These are phyloP conservation scores for Entelexis sorbosivorans DNA, from an alignment of 1,139 yeast genomes.

Conservation along the genomic window DNA sequence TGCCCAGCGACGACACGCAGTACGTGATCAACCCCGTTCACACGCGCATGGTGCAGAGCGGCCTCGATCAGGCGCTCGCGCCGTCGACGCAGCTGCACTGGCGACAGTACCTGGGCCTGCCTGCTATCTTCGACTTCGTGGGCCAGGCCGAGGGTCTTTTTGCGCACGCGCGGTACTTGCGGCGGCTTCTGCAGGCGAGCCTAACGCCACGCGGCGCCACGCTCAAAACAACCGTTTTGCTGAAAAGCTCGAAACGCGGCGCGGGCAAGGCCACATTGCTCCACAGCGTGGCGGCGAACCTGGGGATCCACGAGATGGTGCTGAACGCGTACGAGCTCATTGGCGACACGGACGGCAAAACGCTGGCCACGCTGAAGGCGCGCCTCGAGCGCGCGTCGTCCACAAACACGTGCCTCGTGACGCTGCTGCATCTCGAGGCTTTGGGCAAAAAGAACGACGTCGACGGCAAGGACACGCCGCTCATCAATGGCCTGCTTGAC, in stretches of 20 bases:
- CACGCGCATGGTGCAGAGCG: slow-evolving; percentile 61
- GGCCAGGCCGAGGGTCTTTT: slow-evolving; percentile 28
- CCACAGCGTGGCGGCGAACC: slow-evolving; percentile 41
- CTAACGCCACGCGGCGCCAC: slow-evolving; percentile 31
- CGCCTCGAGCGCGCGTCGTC: slow-evolving; percentile 52
- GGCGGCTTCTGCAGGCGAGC: slow-evolving; percentile 27
- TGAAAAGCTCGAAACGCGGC: slow-evolving; percentile 62
- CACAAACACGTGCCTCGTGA: slow-evolving; percentile 42
- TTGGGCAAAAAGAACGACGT: slow-evolving; percentile 61
- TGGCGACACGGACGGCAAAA: slow-evolving; percentile 62
- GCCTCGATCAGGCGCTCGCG: slow-evolving; percentile 33
- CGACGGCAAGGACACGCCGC: slow-evolving; percentile 42
- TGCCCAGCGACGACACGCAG: slow-evolving; percentile 34
- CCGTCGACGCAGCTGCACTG: slow-evolving; percentile 42
- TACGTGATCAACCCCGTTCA: slow-evolving; percentile 51
- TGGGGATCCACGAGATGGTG: slow-evolving; percentile 60
- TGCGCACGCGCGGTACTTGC: slow-evolving; percentile 42
- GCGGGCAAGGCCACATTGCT: slow-evolving; percentile 69
- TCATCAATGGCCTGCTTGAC: slow-evolving; percentile 50
- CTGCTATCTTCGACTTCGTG: slow-evolving; percentile 30
- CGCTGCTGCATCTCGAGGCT: slow-evolving; percentile 63
- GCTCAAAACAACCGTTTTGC: slow-evolving; percentile 51
- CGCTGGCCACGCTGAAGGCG: slow-evolving; percentile 67
- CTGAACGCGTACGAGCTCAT: slow-evolving; percentile 51
- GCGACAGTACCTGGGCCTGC: slow-evolving; percentile 40